Base-by-base conservation (phyloP, 129 eudicot species). In the Centella asiatica region DNA sequence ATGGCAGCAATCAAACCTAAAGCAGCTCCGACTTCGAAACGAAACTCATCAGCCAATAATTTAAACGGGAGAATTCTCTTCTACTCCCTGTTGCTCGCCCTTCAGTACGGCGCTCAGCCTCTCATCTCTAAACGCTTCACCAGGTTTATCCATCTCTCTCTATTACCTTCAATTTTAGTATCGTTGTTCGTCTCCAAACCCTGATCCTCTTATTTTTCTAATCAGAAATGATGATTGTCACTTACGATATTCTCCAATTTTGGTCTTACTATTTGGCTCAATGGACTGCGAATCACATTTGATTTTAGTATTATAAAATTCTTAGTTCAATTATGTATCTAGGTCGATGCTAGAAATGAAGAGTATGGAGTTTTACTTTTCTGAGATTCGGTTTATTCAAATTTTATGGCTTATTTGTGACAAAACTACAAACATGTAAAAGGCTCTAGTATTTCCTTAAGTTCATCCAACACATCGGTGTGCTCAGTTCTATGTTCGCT, bases 41-140 rank as follows among this genome's bases (percentile, higher is more conserved):
- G 1, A 14, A 34, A 9, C 39, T 34, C 39, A 9, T 76, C 53
- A 52, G 64, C 69, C 28, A 44, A 57, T 17, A 60, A 67, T 51
- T 73, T 27, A 4, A 76, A 20, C 58, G 71, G 45, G 23, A 83
- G 71, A 50, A 81, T 93, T 1, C 83, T 86, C 95, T 66, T 88
- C 46, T 93, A 80, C 58, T 93, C 96, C 11, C 48, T 89, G 58
- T 71, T 93, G 24, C 93, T 93, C 48, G 85, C 96, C 56, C 64
- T 93, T 25, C 99, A 88, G 61, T 93, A 93, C 58, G 99, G 99
- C 37, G 92, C 87, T 70, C 99, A 93, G 55, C 99, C 99, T 52
- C 76, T 93, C 57, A 93, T 93, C 74, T 85, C 99, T 79, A 93
- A 88, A 54, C 89, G 99, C 59, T 53, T 53, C 59, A 53, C 59